Evolutionary conservation across 345 rosid genomes (phyloP), one percentile per base, ranked within the genome.

Genomic region (Odontarrhena argentea): DNA sequence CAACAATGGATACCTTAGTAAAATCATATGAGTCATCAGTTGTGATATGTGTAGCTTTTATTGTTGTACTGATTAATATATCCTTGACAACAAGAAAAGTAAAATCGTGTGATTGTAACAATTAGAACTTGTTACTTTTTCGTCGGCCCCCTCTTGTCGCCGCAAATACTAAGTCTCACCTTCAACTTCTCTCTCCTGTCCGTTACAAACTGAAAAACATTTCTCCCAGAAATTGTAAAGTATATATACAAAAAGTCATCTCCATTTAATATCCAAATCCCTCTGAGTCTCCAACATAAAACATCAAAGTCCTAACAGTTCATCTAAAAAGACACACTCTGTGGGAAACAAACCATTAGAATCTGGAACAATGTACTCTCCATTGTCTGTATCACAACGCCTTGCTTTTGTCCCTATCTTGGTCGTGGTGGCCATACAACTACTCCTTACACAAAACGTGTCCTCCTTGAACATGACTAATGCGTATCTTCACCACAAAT

Each of bases 141-240:
- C 22, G 32, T 28, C 3, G 32, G 35, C 47, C 26, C 47, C 26
- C 28, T 55, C 38, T 67, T 66, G 43, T 67, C 46, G 36, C 63
- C 28, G 46, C 28, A 45, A 35, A 24, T n/a, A 66, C 44, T 5
- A 34, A 44, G 51, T 60, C 51, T 60, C 2, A 44, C 24, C 41
- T 44, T 40, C 13, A 32, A 32, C 44, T 18, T 8, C 7, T 66
- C 62, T 55, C 14, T 44, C 43, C 7, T 35, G 10, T 73, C 46
- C 43, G 48, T 68, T 43, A 22, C 67, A 55, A 65, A 69, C n/a
- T 62, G 55, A 44, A 36, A 18, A n/a, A 35, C 71, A 35, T 24
- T 13, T 45, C 9, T 24, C 35, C 53, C n/a, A 45, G 11, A 45
- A 44, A 34, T 15, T 32, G 4, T 28, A 28, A 9, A 22, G 24